phyloP scores from a whole-genome alignment of 345 rosid genomes.

The Brassica nigra region DNA sequence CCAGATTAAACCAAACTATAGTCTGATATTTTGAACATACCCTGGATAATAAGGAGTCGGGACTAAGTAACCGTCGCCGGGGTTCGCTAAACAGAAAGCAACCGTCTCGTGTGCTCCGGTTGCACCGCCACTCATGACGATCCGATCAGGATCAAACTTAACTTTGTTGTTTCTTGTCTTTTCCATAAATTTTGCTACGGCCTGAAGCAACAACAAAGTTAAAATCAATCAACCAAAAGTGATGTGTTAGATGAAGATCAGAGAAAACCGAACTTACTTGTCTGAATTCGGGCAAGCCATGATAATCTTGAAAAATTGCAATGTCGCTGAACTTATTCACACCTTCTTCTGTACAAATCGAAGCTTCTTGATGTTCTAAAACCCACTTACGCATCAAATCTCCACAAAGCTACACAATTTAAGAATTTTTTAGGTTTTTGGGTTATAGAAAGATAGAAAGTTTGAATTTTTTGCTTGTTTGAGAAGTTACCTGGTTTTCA shows the following conservation, averaged over 20 bases:
- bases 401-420: conserved; percentile 66
- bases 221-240: background rate
- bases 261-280: conserved; percentile 48
- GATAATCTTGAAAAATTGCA: conserved; percentile 83
- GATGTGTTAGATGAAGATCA: background rate
- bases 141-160: conserved; percentile 71
- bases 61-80: conserved; percentile 86
- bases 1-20: background rate
- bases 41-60: conserved; percentile 99
- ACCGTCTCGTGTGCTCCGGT: conserved; percentile 92
- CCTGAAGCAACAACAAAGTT: conserved; percentile 46
- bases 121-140: conserved; percentile 98
- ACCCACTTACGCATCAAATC: conserved; percentile 76
- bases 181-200: conserved; percentile 88
- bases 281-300: conserved; percentile 84
- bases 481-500: conserved; percentile 70
- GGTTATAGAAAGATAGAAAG: background rate
- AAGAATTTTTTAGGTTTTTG: background rate
- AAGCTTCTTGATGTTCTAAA: conserved; percentile 63
- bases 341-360: conserved; percentile 72
- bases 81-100: conserved; percentile 85
- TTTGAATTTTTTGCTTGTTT: background rate
- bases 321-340: conserved; percentile 53
- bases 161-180: conserved; percentile 70
- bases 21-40: conserved; percentile 44